Percentiles rank a stretch among this genome's conserved stretches.
Conservation (phyloP, 164 flowering plant species). For the Vitis labrusca region DNA sequence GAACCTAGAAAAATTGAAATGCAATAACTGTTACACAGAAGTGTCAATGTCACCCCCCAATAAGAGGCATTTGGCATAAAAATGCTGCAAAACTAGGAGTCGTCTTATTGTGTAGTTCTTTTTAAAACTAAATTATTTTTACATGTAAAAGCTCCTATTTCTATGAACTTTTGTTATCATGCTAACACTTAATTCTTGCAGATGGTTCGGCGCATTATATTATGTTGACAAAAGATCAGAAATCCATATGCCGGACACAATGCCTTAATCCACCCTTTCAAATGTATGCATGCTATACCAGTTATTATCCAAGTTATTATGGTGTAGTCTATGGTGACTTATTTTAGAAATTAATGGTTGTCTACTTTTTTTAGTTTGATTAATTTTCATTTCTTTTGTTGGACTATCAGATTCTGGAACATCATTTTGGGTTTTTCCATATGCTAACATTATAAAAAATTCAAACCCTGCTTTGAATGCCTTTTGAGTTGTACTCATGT, state of each 20-base stretch:
- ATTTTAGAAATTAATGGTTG: background rate
- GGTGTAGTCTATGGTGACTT: background rate
- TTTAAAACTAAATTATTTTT: background rate
- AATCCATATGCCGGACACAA: constrained; percentile 13
- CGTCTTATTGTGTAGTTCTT: background rate
- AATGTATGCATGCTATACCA: constrained; percentile 2
- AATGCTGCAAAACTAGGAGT: background rate
- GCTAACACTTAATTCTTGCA: constrained; percentile 3
- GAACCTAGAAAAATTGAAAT: background rate
- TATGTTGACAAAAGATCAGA: constrained; percentile 7
- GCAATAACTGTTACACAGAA: background rate
- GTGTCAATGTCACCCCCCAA: background rate
- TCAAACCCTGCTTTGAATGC: background rate
- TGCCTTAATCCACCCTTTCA: constrained; percentile 11
- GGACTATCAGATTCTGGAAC: background rate
- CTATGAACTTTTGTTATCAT: background rate
- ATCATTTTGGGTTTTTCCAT: background rate
- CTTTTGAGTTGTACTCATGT: background rate
- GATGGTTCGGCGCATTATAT: background rate
- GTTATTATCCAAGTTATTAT: background rate
- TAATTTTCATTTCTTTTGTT: background rate
- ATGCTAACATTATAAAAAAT: background rate
- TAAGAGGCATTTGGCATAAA: background rate
- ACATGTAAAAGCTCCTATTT: background rate
- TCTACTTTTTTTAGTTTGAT: background rate